Evolutionary conservation across 73 alveolate genomes (phyloP), one percentile per base, ranked within the genome.

Genomic region (Halteria grandinella): DNA sequence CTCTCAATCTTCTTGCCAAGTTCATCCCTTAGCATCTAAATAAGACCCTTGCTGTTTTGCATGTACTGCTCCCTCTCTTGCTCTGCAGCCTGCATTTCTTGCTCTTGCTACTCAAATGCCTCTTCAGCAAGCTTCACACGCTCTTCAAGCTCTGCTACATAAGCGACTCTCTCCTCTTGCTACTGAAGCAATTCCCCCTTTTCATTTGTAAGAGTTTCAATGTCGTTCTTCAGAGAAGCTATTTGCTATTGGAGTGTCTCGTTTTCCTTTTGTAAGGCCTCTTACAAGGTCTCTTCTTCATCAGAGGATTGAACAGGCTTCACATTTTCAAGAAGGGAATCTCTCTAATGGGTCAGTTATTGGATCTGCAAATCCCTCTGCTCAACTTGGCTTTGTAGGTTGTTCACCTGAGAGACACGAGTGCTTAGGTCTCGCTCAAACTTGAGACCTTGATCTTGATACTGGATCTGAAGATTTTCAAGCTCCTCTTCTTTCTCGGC

Each of bases 1-100:
- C 50, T n/a, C 28, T 53, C 71, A 0, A 73, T 5, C 3, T 32
- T 40, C 29, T 54, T 73, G 20, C 55, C 37, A 0, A 73, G 63
- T 37, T 73, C 85, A 18, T 23, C 41, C 33, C 49, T 73, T 3
- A 73, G 75, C 85, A 73, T 73, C 28, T 52, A 18, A 1, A 73
- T 73, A 2, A 53, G 8, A n/a, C 55, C 55, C 31, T 53, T 29
- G 41, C 55, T 73, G 51, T 58, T 73, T 15, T 21, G 14, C 18
- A 45, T 44, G 31, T 66, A 47, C 51, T 66, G 43, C 28, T 41
- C 64, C 28, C 69, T 66, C 21, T 41, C 66, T 18, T 7, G 20
- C 52, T 66, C 80, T 1, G 2, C 29, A 11, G 7, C 24, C 44
- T 39, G 50, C 10, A 39, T 39, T 39, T 39, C 15, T 14, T 39